Evolutionary conservation across 345 rosid species (phyloP).

Genomic region (Dimocarpus longan): DNA sequence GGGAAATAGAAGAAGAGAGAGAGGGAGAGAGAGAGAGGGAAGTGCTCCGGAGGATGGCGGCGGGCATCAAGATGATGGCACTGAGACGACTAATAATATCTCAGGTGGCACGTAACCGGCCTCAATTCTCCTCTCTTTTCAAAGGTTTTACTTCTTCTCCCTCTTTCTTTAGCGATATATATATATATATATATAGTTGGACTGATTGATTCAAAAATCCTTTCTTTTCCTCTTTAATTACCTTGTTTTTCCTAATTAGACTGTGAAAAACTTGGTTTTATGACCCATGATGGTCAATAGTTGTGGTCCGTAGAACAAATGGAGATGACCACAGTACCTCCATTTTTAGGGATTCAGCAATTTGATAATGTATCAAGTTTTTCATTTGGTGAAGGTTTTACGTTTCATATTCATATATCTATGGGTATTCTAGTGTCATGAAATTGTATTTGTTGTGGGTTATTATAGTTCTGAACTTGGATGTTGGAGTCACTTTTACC

Average conservation of each 20-base stretch:
- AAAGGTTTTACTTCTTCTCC: slow-evolving; percentile 24
- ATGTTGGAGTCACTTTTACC: not conserved
- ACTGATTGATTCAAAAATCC: no score
- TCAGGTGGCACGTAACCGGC: slow-evolving; percentile 15
- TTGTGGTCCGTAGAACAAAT: not conserved
- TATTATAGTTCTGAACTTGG: not conserved
- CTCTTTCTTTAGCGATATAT: no score
- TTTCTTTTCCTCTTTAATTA: not conserved
- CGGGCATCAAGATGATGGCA: slow-evolving; percentile 32
- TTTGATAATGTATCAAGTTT: not conserved
- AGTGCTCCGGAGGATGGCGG: not conserved
- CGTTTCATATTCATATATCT: not conserved
- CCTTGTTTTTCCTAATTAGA: not conserved
- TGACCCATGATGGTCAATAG: not conserved
- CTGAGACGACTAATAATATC: slow-evolving; percentile 38
- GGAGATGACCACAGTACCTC: not conserved
- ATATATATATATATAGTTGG: no score
- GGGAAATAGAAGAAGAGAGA: no score
- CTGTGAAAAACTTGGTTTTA: not conserved
- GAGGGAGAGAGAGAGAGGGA: no score
- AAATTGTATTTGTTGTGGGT: not conserved
- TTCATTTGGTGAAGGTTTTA: not conserved
- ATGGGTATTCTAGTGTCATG: not conserved
- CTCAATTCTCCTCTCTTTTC: slow-evolving; percentile 12
- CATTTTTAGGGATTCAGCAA: not conserved